These are phyloP conservation scores for Irpex sp. DNA, from an alignment of 1,284 basidiomycete species.

Conservation along the genomic window DNA sequence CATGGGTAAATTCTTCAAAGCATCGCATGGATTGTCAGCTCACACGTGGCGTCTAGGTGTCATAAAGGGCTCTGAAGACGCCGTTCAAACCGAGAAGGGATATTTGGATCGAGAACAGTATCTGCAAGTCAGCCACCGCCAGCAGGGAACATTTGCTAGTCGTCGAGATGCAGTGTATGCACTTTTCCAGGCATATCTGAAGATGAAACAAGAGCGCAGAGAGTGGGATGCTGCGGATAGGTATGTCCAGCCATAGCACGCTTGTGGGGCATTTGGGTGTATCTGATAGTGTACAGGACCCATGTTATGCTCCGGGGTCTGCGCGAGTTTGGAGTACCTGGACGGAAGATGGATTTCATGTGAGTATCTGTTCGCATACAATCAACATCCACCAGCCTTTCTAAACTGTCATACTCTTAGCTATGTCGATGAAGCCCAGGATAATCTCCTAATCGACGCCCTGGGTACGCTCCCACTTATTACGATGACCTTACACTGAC, in stretches of 20 bases:
- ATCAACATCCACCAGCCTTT: not conserved
- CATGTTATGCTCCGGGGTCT: conserved; percentile 46
- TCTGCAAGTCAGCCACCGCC: conserved; percentile 42
- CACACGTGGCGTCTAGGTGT: conserved; percentile 39
- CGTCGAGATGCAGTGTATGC: conserved; percentile 48
- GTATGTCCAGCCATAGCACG: conserved; percentile 24
- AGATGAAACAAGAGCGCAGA: conserved; percentile 39
- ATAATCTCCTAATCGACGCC: conserved; percentile 66
- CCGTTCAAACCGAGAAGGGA: conserved; percentile 32
- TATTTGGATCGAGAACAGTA: conserved; percentile 46
- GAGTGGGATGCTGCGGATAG: conserved; percentile 65
- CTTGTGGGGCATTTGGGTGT: too few species aligned
- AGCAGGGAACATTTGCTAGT: conserved; percentile 51
- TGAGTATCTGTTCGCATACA: conserved; percentile 27
- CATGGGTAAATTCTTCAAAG: conserved; percentile 40
- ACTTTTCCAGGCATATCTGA: conserved; percentile 53
- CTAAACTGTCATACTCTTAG: conserved; percentile 28
- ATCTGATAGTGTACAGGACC: conserved; percentile 32
- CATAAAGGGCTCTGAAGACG: conserved; percentile 62
- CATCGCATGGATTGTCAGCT: not conserved
- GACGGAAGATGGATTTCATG: conserved; percentile 54
- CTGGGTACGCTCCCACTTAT: conserved; percentile 37
- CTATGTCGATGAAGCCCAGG: conserved; percentile 73
- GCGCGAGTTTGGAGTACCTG: conserved; percentile 30
- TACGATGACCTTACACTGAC: not conserved